phyloP scores from a whole-genome alignment of 2,329 filamentous ascomycete genomes.

The Sporothrix inflata region DNA sequence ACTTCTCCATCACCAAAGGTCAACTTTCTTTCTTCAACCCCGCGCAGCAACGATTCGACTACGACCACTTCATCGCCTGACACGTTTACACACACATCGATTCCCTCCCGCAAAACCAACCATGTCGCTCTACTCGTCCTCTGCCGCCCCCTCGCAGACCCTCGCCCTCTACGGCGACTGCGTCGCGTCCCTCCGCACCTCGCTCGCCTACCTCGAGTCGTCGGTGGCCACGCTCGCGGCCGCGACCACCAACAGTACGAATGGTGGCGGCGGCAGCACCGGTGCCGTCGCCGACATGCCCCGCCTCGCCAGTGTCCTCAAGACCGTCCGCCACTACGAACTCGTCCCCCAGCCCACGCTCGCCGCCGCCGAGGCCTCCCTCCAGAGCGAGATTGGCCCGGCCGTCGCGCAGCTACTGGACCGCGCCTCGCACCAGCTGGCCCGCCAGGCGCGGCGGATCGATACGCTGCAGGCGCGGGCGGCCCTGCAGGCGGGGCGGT shows the following conservation, averaged over 20 bases:
- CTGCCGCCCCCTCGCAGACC: constrained; percentile 7
- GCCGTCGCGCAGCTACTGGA: constrained; percentile 78
- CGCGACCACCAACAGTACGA: constrained; percentile 39
- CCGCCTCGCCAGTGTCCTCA: constrained; percentile 58
- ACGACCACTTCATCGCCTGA: background rate
- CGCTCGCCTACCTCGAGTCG: constrained; percentile 63
- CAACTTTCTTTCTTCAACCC: background rate
- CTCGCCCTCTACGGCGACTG: constrained; percentile 55
- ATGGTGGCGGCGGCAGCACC: background rate
- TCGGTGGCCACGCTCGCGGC: constrained; percentile 60
- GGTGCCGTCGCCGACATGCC: constrained; percentile 58
- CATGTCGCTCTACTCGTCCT: constrained; percentile 3
- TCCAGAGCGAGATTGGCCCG: constrained; percentile 88
- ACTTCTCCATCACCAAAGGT: background rate
- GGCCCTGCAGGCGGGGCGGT: constrained; percentile 77
- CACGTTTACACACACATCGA: background rate
- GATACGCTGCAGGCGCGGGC: constrained; percentile 80
- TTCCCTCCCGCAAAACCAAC: background rate
- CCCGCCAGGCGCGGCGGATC: constrained; percentile 80
- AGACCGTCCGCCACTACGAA: constrained; percentile 79
- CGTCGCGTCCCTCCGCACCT: constrained; percentile 61
- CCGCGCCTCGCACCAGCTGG: constrained; percentile 80
- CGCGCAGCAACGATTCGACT: background rate
- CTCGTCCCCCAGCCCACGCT: constrained; percentile 85
- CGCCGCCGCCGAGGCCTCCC: constrained; percentile 76